Conservation (phyloP, 768 basidiomycete species). For the Lactifluus volemus region DNA sequence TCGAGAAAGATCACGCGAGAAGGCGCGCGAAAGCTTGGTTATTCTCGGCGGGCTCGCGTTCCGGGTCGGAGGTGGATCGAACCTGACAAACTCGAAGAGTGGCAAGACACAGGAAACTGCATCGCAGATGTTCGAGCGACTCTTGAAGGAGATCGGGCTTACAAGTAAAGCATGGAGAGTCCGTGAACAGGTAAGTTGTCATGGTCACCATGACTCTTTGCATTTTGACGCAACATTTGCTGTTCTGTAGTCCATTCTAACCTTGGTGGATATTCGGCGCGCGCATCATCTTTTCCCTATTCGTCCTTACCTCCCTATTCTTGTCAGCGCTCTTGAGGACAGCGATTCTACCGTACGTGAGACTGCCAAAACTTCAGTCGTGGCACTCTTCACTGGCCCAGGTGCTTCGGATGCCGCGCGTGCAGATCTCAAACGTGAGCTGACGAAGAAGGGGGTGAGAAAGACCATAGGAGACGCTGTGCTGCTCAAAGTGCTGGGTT, state of each 20-base stretch:
- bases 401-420: constrained; percentile 80
- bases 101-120: constrained; percentile 65
- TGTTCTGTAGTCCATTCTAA: constrained; percentile 39
- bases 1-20: constrained; percentile 60
- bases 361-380: constrained; percentile 68
- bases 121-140: constrained; percentile 58
- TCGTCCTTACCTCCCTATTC: constrained; percentile 63
- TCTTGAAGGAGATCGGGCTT: constrained; percentile 62
- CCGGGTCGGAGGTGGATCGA: constrained; percentile 40
- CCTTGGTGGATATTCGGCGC: constrained; percentile 66
- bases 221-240: not conserved
- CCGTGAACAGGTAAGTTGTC: constrained; percentile 67
- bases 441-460: constrained; percentile 76
- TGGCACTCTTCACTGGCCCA: constrained; percentile 79
- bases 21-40: constrained; percentile 70
- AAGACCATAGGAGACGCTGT: constrained; percentile 83
- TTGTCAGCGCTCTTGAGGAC: constrained; percentile 87
- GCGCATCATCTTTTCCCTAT: constrained; percentile 68
- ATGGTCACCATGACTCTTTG: constrained; percentile 26
- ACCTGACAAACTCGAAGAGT: constrained; percentile 37
- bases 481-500: constrained; percentile 53
- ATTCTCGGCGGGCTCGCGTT: constrained; percentile 66
- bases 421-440: constrained; percentile 88
- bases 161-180: constrained; percentile 80
- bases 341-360: constrained; percentile 85